Evolutionary conservation across 2,329 filamentous ascomycete genomes (phyloP).

Genomic region (Ophiobolus disseminans): DNA sequence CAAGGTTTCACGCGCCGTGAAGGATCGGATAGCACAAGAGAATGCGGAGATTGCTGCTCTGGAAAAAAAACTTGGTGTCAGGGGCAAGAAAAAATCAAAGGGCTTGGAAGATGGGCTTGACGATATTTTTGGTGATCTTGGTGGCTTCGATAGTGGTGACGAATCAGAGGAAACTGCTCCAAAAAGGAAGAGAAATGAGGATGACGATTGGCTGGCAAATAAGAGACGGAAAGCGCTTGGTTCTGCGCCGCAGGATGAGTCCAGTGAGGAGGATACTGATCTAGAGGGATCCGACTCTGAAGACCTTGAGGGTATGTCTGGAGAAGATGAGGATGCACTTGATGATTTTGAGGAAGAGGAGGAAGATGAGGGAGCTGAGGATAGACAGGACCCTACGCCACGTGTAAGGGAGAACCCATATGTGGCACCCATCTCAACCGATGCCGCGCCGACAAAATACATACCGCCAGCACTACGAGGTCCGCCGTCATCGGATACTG

Average conservation of each 20-base stretch:
- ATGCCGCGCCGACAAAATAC: slow-evolving; percentile 70
- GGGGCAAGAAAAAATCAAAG: slow-evolving; percentile 72
- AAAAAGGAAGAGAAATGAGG: slow-evolving; percentile 66
- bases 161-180: slow-evolving; percentile 53
- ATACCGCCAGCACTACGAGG: slow-evolving; percentile 84
- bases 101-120: slow-evolving; percentile 84
- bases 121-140: slow-evolving; percentile 74
- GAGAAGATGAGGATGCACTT: slow-evolving; percentile 45
- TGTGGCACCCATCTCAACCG: slow-evolving; percentile 68
- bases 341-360: slow-evolving; percentile 46
- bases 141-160: slow-evolving; percentile 54
- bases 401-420: slow-evolving; percentile 83
- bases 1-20: slow-evolving; percentile 53
- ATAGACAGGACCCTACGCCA: slow-evolving; percentile 46
- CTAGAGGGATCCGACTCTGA: slow-evolving; percentile 21
- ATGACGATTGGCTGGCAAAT: slow-evolving; percentile 64
- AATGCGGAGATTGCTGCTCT: slow-evolving; percentile 87
- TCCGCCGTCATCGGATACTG: slow-evolving; percentile 67
- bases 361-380: slow-evolving; percentile 23
- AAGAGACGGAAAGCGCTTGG: slow-evolving; percentile 62
- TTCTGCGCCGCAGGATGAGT: slow-evolving; percentile 20
- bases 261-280: slow-evolving; percentile 35
- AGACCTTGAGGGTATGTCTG: slow-evolving; percentile 37
- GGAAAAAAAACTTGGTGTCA: slow-evolving; percentile 87
- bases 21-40: slow-evolving; percentile 72